Evolutionary conservation across 2,329 filamentous ascomycete genomes (phyloP).

Genomic region (Drechmeria coniospora): DNA sequence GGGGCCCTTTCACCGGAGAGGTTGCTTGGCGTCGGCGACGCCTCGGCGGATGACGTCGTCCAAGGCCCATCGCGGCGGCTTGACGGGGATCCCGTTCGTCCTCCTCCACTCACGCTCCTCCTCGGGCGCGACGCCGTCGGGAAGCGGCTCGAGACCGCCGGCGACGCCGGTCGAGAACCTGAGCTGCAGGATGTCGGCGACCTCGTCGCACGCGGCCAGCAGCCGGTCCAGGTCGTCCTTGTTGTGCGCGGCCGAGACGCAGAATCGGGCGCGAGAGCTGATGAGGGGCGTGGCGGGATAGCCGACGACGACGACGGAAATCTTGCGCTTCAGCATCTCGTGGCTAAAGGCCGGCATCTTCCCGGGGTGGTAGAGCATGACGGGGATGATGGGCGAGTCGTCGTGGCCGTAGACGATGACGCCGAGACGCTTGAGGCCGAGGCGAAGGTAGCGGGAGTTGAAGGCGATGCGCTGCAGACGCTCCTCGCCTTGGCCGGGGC

Average conservation of each 20-base stretch:
- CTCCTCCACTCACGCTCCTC: slow-evolving; percentile 55
- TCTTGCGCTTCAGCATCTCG: slow-evolving; percentile 96
- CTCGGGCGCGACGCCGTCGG: slow-evolving; percentile 54
- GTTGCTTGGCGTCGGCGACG: slow-evolving; percentile 59
- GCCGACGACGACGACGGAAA: slow-evolving; percentile 91
- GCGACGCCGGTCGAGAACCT: slow-evolving; percentile 96
- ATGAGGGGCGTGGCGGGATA: slow-evolving; percentile 95
- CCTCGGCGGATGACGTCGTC: slow-evolving; percentile 65
- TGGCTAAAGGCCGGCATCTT: slow-evolving; percentile 98
- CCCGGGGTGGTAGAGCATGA: slow-evolving; percentile 93
- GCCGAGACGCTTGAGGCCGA: slow-evolving; percentile 90
- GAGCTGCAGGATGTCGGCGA: slow-evolving; percentile 81
- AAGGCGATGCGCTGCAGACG: slow-evolving; percentile 90
- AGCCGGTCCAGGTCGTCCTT: slow-evolving; percentile 94
- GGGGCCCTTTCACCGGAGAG: slow-evolving; percentile 39
- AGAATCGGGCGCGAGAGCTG: slow-evolving; percentile 88
- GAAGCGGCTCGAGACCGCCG: slow-evolving; percentile 65
- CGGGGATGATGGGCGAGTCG: slow-evolving; percentile 89
- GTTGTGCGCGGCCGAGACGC: slow-evolving; percentile 88
- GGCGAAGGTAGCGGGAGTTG: slow-evolving; percentile 95
- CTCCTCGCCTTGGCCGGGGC: slow-evolving; percentile 86
- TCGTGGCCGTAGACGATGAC: slow-evolving; percentile 97
- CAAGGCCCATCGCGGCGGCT: slow-evolving; percentile 68
- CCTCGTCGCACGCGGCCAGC: slow-evolving; percentile 77
- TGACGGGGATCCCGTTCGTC: slow-evolving; percentile 50